Evolutionary conservation across 176 grass and related monocot genomes (phyloP), one percentile per base, ranked within the genome.

Genomic region (Elymus sibiricus): DNA sequence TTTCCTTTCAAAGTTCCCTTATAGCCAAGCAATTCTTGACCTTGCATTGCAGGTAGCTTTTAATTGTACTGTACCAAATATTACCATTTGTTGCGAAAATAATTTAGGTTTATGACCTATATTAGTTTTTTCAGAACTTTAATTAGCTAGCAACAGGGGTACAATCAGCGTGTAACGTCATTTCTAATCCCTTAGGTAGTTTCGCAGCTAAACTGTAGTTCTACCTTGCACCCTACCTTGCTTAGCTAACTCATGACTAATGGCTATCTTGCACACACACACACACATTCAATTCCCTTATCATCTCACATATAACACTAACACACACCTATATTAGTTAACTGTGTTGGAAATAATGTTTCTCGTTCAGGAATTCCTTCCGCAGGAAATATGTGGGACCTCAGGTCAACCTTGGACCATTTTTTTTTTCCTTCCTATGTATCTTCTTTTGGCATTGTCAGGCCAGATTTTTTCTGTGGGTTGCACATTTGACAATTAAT

Each of bases 1-100:
- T 82, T 89, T 96, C 75, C 92, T 99, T 85, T 94, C 97, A 73
- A 99, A 99, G 82, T 99, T 99, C 87, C 91, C 90, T 3, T 94
- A 93, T 88, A 99, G 93, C 86, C 97, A 99, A 86, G 89, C 97
- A 79, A 79, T 99, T 82, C 73, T 99, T 61, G 97, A 99, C 77
- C 85, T 98, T 86, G 87, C 97, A 92, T 81, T 98, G 49, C 92
- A 95, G 94, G 97, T 96, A 92, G 34, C 27, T 68, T 87, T 78
- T 64, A 77, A 71, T 82, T 86, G 11, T 77, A 64, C n/a, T 86
- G 11, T 78, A 64, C 29, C 51, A 9, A 70, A 37, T 69, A 60
- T 55, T 75, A 63, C 28, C 4, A 15, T 34, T 55, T 28, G 37
- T 40, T 40, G 34, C 26, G 12, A 34, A 10, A 70, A 11, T 76